These are phyloP conservation scores for Suhomyces prunicola DNA, from an alignment of 805 yeast species.

Conservation along the genomic window DNA sequence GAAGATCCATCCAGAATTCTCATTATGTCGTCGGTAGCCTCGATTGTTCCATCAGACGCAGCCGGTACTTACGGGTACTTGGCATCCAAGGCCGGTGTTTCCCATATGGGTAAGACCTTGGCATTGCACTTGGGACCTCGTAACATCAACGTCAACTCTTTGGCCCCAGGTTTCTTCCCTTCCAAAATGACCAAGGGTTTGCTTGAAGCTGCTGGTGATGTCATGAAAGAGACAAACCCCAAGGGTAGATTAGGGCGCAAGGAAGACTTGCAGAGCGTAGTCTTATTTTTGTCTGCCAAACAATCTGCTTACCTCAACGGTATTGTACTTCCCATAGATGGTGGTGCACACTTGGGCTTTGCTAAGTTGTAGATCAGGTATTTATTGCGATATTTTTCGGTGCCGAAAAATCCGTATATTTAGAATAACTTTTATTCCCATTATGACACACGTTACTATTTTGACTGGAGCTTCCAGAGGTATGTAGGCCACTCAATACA, in stretches of 20 bases:
- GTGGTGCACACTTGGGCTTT: conserved; percentile 51
- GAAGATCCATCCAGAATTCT: conserved; percentile 64
- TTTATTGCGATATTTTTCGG: neutral
- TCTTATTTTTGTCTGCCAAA: conserved; percentile 51
- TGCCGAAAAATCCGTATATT: neutral
- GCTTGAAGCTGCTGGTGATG: conserved; percentile 48
- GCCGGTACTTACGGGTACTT: conserved; percentile 67
- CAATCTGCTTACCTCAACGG: conserved; percentile 66
- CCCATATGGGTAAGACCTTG: conserved; percentile 61
- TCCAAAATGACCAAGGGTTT: conserved; percentile 71
- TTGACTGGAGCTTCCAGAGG: conserved; percentile 67
- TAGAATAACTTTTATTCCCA: neutral
- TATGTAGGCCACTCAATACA: conserved; percentile 16
- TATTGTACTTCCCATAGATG: conserved; percentile 64
- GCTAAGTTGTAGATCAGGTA: conserved; percentile 5
- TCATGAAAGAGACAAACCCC: conserved; percentile 52
- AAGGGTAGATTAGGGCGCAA: conserved; percentile 59
- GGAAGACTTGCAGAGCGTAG: conserved; percentile 55
- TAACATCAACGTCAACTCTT: conserved; percentile 63
- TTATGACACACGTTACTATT: conserved; percentile 29
- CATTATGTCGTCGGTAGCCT: conserved; percentile 66
- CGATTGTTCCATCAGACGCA: conserved; percentile 41
- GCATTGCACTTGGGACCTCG: conserved; percentile 65
- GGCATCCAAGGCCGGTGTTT: conserved; percentile 74
- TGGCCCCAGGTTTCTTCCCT: conserved; percentile 79